phyloP scores from a whole-genome alignment of 2,329 filamentous ascomycete species.

The Pezicula neosporulosa region DNA sequence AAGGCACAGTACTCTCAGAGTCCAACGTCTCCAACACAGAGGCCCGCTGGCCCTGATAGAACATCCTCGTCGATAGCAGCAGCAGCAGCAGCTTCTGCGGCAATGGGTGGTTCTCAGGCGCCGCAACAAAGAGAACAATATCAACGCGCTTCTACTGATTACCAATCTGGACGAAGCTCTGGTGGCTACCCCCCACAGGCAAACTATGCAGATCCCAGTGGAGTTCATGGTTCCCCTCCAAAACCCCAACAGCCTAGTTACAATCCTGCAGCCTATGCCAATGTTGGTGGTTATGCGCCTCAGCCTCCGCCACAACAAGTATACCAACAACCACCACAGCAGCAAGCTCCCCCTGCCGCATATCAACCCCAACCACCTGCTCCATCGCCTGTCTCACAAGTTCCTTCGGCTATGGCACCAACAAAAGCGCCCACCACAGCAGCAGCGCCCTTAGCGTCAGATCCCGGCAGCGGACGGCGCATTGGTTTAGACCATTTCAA shows the following conservation, averaged over 20 bases:
- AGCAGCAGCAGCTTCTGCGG: conserved; percentile 55
- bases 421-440: conserved; percentile 19
- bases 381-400: conserved; percentile 23
- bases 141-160: conserved; percentile 24
- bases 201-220: conserved; percentile 6
- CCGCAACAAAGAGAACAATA: conserved; percentile 22
- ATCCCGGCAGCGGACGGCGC: conserved; percentile 71
- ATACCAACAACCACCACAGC: conserved; percentile 12
- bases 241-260: conserved; percentile 58
- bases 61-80: conserved; percentile 47
- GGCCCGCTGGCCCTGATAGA: conserved; percentile 48
- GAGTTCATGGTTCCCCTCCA: conserved; percentile 22
- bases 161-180: conserved; percentile 15
- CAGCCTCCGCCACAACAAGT: conserved; percentile 34
- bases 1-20: conserved; percentile 54
- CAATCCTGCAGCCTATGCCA: conserved; percentile 75
- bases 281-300: conserved; percentile 50
- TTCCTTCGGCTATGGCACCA: conserved; percentile 21
- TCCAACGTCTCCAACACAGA: conserved; percentile 44
- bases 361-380: conserved; percentile 28
- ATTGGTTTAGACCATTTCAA: conserved; percentile 99
- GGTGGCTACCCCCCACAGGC: conserved; percentile 1
- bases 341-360: conserved; percentile 17
- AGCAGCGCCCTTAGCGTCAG: conserved; percentile 30
- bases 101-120: conserved; percentile 46